These are phyloP conservation scores for Aurifilum marmelostoma DNA, from an alignment of 2,329 filamentous ascomycete species.

Conservation along the genomic window DNA sequence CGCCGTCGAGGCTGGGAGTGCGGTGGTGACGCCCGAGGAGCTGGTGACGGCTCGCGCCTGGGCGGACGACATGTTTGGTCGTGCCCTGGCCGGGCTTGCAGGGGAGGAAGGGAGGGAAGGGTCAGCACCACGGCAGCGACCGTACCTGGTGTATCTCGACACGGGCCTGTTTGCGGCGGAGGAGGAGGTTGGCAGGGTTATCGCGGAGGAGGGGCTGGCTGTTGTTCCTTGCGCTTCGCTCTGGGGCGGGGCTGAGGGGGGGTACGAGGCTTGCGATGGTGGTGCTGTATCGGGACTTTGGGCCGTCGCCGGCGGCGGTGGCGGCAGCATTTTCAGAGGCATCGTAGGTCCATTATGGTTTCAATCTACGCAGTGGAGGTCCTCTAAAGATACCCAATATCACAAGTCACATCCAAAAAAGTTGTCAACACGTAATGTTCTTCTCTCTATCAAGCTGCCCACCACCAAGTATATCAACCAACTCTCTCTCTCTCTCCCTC, in stretches of 20 bases:
- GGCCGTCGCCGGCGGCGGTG: too few species aligned
- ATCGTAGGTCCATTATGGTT: neutral
- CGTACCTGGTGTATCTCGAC: slow-evolving; percentile 37
- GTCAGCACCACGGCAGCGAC: neutral
- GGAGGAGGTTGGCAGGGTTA: slow-evolving; percentile 13
- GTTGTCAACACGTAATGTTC: too few species aligned
- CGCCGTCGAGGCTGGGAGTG: neutral
- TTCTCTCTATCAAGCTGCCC: too few species aligned
- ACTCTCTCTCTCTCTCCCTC: too few species aligned
- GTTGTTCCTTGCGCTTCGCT: slow-evolving; percentile 26
- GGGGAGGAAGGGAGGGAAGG: neutral
- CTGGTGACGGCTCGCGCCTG: neutral
- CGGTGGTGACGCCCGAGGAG: neutral
- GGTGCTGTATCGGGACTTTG: slow-evolving; percentile 16
- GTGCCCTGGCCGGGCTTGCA: neutral
- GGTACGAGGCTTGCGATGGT: slow-evolving; percentile 17
- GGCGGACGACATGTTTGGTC: slow-evolving; percentile 1
- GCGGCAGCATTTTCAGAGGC: neutral
- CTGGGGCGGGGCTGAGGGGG: slow-evolving; percentile 7
- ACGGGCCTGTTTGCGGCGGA: slow-evolving; percentile 6
- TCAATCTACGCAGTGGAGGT: neutral
- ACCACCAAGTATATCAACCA: too few species aligned
- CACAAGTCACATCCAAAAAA: neutral
- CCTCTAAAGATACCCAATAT: neutral
- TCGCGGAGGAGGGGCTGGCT: slow-evolving; percentile 9